These are phyloP conservation scores for Ganoderma lucidum DNA, from an alignment of 1,284 basidiomycete species.

Conservation along the genomic window DNA sequence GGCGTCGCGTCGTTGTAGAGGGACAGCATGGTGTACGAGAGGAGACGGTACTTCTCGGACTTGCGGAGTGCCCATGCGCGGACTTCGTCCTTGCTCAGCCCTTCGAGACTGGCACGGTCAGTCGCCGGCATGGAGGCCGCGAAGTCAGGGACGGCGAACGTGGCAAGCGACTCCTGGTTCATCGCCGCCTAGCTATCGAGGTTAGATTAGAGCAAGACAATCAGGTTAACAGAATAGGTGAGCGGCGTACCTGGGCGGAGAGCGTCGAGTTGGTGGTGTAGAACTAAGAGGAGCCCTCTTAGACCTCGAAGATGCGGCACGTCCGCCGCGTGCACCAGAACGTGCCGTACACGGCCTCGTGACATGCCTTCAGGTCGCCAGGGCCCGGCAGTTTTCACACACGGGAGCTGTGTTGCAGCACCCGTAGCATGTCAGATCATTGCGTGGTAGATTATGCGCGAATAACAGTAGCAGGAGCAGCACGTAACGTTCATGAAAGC, in stretches of 20 bases:
- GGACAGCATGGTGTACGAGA: neutral
- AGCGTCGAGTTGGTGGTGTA: neutral
- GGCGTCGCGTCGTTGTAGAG: constrained; percentile 7
- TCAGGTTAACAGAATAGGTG: too few species aligned
- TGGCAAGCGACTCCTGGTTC: too few species aligned
- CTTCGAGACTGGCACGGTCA: neutral
- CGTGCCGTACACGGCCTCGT: neutral
- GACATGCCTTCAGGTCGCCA: neutral
- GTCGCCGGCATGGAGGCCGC: neutral
- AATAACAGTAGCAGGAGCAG: neutral
- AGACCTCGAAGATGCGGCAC: neutral
- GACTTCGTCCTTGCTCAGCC: constrained; percentile 4
- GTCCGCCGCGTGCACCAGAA: neutral
- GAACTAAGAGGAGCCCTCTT: neutral
- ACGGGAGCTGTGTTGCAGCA: neutral
- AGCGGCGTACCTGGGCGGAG: neutral
- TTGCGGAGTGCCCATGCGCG: neutral
- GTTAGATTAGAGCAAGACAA: too few species aligned
- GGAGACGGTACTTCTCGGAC: neutral
- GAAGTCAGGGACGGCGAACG: neutral
- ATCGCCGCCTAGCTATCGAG: too few species aligned
- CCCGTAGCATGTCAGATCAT: neutral
- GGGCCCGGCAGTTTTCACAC: neutral
- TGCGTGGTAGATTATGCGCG: neutral
- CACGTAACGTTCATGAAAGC: neutral